Percentiles rank a stretch among this genome's conserved stretches.
phyloP scores from a whole-genome alignment of 2,329 filamentous ascomycete species.

The Trichoderma arundinaceum region DNA sequence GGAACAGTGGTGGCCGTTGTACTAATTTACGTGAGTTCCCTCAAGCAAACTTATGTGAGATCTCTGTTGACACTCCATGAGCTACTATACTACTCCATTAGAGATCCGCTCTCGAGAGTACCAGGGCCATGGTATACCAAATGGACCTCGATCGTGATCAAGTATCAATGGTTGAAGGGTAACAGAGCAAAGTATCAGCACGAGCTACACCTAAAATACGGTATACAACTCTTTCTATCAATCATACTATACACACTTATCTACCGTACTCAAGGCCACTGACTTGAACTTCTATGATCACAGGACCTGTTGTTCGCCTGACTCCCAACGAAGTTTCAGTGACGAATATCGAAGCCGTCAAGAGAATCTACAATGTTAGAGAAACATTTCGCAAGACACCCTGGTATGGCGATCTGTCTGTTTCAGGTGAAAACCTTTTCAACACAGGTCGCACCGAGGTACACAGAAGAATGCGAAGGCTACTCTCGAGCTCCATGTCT shows the following conservation, averaged over 20 bases:
- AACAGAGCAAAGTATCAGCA: conserved; percentile 10
- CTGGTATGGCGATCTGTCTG: not conserved
- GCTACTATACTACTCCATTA: not conserved
- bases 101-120: not conserved
- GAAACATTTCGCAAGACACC: not conserved
- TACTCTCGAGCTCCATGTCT: conserved; percentile 50
- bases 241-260: not conserved
- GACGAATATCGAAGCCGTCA: not conserved
- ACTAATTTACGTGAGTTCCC: not conserved
- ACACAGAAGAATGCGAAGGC: conserved; percentile 49
- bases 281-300: not conserved
- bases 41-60: too few relatives aligned
- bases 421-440: conserved; percentile 40
- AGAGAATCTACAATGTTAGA: conserved; percentile 10
- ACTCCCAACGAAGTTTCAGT: not conserved
- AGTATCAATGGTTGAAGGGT: not conserved
- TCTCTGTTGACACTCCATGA: not conserved
- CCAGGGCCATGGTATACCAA: conserved; percentile 9
- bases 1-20: not conserved
- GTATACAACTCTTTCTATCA: not conserved
- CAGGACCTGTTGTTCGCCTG: conserved; percentile 2
- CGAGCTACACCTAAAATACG: not conserved
- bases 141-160: conserved; percentile 2
- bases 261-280: not conserved
- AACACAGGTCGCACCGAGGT: conserved; percentile 47